Evolutionary conservation across 257 asterid genomes (phyloP).

Genomic region (Sherardia arvensis): DNA sequence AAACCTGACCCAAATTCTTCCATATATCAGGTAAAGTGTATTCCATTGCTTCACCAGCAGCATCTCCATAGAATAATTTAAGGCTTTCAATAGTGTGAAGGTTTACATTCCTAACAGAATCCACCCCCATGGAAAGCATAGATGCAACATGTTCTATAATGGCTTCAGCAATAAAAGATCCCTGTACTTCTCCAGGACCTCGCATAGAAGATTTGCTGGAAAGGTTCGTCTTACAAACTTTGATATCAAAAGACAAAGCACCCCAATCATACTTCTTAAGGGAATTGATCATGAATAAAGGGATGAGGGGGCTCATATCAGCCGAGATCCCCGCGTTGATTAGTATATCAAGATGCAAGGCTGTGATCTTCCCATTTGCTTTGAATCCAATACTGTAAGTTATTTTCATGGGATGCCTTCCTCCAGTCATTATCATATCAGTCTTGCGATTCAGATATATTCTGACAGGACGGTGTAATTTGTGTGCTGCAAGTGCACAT

Average conservation of each 20-base stretch:
- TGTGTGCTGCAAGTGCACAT: conserved; percentile 77
- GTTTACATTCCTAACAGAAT: conserved; percentile 36
- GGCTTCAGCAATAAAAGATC: conserved; percentile 59
- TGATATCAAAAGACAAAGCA: conserved; percentile 50
- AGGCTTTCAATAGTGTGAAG: conserved; percentile 53
- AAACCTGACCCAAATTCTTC: conserved; percentile 43
- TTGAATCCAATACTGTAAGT: conserved; percentile 58
- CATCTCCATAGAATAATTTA: conserved; percentile 29
- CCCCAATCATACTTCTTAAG: conserved; percentile 67
- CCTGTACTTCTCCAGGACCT: conserved; percentile 77
- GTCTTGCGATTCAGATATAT: conserved; percentile 49
- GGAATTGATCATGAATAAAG: conserved; percentile 24
- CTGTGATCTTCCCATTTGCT: conserved; percentile 61
- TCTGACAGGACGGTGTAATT: conserved; percentile 55
- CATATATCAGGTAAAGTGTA: conserved; percentile 50
- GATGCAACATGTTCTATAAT: conserved; percentile 55
- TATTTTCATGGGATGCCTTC: conserved; percentile 77
- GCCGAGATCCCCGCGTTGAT: conserved; percentile 46
- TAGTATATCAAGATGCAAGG: conserved; percentile 52
- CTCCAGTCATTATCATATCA: conserved; percentile 67
- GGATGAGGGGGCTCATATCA: conserved; percentile 53
- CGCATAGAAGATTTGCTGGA: conserved; percentile 65
- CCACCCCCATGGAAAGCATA: conserved; percentile 37
- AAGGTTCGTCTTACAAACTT: conserved; percentile 61
- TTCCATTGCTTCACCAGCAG: conserved; percentile 29